Base-by-base conservation (phyloP, 208 protist species). In the Crithidia acanthocephali region DNA sequence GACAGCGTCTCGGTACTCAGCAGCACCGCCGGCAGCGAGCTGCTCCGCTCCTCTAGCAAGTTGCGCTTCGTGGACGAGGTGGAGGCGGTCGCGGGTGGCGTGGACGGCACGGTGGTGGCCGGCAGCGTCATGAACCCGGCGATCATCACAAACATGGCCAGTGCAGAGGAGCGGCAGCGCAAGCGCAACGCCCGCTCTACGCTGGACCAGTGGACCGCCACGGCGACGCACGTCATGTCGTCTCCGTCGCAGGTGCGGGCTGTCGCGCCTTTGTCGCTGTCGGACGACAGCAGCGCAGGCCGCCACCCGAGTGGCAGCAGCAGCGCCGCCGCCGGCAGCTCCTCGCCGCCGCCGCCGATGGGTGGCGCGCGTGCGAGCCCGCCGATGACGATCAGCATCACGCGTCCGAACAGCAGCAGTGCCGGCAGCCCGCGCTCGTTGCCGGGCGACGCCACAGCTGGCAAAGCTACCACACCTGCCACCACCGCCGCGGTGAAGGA, bases 41-140 rank as follows among this genome's bases (percentile, higher is more conserved):
- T 82, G 59, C 35, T 86, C 23, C 76, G 79, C 56, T 84, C 72
- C 25, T 80, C 86, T 9, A 86, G 63, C 57, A 86, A 83, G 60
- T 66, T 91, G 48, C 85, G 85, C 58, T 91, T 89, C 48, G 84
- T 93, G 16, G 85, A 93, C 59, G 88, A 93, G 75, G 73, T 93
- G 52, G 85, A 93, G 65, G 85, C 86, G 6, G 83, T 79, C 0
- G 78, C 69, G 2, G 84, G 83, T 33, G 83, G 81, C 16, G 61
- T 87, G 15, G 82, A 89, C 55, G 84, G 86, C 37, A 80, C 68
- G 9, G 70, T 83, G 35, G 56, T 81, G 30, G 74, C 81, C 2
- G 65, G 61, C 47, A 82, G 60, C 22, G 81, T 85, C 48, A 64
- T 91, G 33, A 81, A 44, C 69, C 74, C 81, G n/a, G 62, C 74